Percentiles rank a stretch among this genome's conserved stretches.
These are phyloP conservation scores for Setaria italica DNA, from an alignment of 202 grass and related monocot genomes.

Conservation along the genomic window DNA sequence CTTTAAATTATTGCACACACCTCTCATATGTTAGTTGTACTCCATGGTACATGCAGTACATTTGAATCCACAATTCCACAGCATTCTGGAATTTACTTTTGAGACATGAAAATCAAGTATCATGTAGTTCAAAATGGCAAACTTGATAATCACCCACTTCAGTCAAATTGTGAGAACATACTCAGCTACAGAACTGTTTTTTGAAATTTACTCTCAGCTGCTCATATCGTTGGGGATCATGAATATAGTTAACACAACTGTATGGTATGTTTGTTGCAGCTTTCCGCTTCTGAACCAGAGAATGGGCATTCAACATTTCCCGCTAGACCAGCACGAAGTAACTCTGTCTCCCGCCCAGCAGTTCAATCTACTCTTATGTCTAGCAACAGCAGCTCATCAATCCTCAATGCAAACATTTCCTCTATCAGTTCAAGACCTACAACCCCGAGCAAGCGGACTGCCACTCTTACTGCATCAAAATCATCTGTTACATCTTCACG, in stretches of 20 bases:
- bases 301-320: conserved; percentile 60
- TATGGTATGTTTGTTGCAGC: conserved; percentile 60
- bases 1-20: not conserved
- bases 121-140: not conserved
- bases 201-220: conserved; percentile 21
- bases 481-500: conserved; percentile 56
- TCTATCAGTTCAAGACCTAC: conserved; percentile 76
- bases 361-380: conserved; percentile 52
- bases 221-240: conserved; percentile 5
- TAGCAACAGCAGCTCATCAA: conserved; percentile 67
- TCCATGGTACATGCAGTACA: not conserved
- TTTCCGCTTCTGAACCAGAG: conserved; percentile 69
- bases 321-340: conserved; percentile 66
- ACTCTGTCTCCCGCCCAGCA: conserved; percentile 69
- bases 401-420: conserved; percentile 68
- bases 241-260: conserved; percentile 32
- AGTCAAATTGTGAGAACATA: not conserved
- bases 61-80: not conserved
- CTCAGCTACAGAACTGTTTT: conserved; percentile 14
- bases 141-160: conserved; percentile 15
- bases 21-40: conserved; percentile 5
- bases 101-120: conserved; percentile 2
- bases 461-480: conserved; percentile 60
- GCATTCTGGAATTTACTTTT: not conserved
- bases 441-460: conserved; percentile 64